Percentiles rank a stretch among this genome's conserved stretches.
Conservation (phyloP, 2,329 filamentous ascomycete genomes). For the Aspergillus pseudoterreus region DNA sequence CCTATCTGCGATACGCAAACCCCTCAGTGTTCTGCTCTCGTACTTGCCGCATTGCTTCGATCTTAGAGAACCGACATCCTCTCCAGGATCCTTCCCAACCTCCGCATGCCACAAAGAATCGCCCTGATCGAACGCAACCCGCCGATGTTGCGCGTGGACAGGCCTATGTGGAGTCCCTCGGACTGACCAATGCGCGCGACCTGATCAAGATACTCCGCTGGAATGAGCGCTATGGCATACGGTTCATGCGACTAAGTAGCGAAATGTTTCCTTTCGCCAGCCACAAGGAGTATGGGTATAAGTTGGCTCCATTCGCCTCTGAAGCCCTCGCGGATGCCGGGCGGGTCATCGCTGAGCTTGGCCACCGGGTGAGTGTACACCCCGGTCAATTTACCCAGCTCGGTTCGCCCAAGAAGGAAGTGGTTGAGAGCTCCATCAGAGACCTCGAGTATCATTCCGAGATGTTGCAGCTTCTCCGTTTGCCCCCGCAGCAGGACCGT, state of each 20-base stretch:
- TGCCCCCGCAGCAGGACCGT: conserved; percentile 73
- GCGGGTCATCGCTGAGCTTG: conserved; percentile 69
- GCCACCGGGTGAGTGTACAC: conserved; percentile 84
- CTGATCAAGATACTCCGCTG: conserved; percentile 81
- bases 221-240: conserved; percentile 91
- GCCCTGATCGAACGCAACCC: conserved; percentile 70
- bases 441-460: conserved; percentile 89
- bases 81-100: conserved; percentile 71
- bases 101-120: conserved; percentile 79
- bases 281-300: conserved; percentile 82
- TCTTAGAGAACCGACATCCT: conserved; percentile 82
- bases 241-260: conserved; percentile 85
- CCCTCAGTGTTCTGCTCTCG: conserved; percentile 86
- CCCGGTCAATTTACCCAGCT: conserved; percentile 92
- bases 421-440: conserved; percentile 71
- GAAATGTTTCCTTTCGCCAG: conserved; percentile 98
- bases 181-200: conserved; percentile 77
- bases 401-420: conserved; percentile 73
- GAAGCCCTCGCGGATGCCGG: conserved; percentile 74
- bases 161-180: conserved; percentile 70
- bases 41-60: conserved; percentile 86
- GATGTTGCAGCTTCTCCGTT: conserved; percentile 69
- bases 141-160: conserved; percentile 65
- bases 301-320: conserved; percentile 75
- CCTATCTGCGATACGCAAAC: conserved; percentile 76